Evolutionary conservation across 768 basidiomycete species (phyloP).

Genomic region (Kwoniella dejecticola): DNA sequence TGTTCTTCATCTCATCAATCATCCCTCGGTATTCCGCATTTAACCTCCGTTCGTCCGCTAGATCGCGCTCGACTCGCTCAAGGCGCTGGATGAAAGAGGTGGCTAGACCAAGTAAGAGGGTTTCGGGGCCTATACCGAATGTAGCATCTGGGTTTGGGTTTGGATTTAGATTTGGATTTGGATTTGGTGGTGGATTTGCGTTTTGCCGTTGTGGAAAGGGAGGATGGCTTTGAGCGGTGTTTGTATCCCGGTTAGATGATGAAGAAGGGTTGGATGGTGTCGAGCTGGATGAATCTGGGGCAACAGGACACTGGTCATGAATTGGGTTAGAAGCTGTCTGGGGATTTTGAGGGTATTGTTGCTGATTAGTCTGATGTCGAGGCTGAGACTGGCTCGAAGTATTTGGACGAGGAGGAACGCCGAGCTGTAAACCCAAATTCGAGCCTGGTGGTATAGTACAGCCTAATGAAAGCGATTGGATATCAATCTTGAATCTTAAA

Average conservation of each 20-base stretch:
- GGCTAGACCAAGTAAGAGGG: not conserved
- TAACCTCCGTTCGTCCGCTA: not conserved
- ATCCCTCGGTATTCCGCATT: not conserved
- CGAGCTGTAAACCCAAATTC: conserved; percentile 1
- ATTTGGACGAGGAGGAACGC: not conserved
- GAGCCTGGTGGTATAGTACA: not conserved
- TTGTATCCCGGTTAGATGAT: not conserved
- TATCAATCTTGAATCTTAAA: conserved; percentile 1
- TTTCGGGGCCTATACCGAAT: too few relatives aligned
- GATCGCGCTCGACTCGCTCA: not conserved
- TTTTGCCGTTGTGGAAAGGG: not conserved
- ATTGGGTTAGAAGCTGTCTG: not conserved
- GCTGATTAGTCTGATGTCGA: not conserved
- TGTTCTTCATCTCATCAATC: not conserved
- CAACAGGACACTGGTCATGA: too few relatives aligned
- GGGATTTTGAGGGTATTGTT: not conserved
- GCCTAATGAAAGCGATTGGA: not conserved
- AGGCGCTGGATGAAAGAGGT: not conserved
- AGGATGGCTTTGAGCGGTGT: not conserved
- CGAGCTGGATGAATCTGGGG: too few relatives aligned
- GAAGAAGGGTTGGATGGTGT: not conserved
- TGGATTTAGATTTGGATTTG: not conserved
- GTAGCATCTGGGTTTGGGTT: too few relatives aligned
- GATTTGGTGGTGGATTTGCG: not conserved
- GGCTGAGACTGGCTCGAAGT: too few relatives aligned